Conservation (phyloP, 2,329 filamentous ascomycete species). For the Aspergillus sp. region DNA sequence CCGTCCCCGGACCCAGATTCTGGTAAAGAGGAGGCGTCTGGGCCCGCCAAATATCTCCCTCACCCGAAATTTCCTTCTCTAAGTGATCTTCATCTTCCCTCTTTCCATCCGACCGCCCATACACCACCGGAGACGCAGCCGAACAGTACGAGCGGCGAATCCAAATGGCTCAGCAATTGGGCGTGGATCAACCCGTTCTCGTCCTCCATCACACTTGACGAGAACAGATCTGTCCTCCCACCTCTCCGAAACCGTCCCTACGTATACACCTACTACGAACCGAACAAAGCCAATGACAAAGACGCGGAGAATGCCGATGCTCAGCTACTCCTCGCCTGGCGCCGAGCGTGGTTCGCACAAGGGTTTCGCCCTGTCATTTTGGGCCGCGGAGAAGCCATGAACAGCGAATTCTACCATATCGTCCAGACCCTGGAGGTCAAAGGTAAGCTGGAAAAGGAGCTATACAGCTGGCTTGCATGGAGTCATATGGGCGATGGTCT, state of each 20-base stretch:
- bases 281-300: constrained; percentile 60
- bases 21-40: constrained; percentile 19
- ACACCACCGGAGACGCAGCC: constrained; percentile 65
- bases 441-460: constrained; percentile 61
- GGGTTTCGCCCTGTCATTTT: constrained; percentile 85
- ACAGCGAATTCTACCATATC: constrained; percentile 73
- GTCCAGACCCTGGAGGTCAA: constrained; percentile 61
- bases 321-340: constrained; percentile 79
- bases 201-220: constrained; percentile 72
- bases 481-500: constrained; percentile 84
- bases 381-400: constrained; percentile 74
- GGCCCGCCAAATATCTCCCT: constrained; percentile 31
- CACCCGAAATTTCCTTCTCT: constrained; percentile 43
- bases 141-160: constrained; percentile 74
- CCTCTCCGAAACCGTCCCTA: constrained; percentile 66
- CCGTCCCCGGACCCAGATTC: constrained; percentile 22
- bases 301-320: constrained; percentile 70
- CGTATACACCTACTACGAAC: constrained; percentile 91
- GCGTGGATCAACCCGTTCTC: constrained; percentile 91
- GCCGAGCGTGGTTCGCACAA: constrained; percentile 91
- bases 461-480: constrained; percentile 90
- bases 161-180: constrained; percentile 84
- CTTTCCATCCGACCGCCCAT: constrained; percentile 68
- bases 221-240: constrained; percentile 79
- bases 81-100: constrained; percentile 58